phyloP scores from a whole-genome alignment of 441 rosid genomes.

The Bocquillonia castaneifolia region DNA sequence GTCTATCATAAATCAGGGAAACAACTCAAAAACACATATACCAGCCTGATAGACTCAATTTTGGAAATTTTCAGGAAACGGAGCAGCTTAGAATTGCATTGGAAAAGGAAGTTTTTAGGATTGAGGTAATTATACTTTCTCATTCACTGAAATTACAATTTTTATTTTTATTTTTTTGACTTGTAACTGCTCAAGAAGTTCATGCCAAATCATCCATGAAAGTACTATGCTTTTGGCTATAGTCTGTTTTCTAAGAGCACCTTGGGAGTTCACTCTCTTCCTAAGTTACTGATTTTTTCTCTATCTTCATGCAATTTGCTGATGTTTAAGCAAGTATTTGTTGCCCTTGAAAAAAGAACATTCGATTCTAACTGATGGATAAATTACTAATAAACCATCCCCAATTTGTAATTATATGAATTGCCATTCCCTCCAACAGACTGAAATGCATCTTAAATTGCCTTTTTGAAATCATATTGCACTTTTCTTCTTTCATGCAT shows the following conservation, averaged over 20 bases:
- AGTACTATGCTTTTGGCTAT: neutral
- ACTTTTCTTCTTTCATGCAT: neutral
- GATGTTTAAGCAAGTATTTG: neutral
- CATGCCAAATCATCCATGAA: slow-evolving; percentile 1
- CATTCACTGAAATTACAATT: slow-evolving; percentile 3
- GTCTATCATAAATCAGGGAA: slow-evolving; percentile 11
- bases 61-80: slow-evolving; percentile 51
- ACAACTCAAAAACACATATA: slow-evolving; percentile 7
- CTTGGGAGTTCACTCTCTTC: neutral
- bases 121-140: slow-evolving; percentile 51
- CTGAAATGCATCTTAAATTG: neutral
- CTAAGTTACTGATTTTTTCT: neutral
- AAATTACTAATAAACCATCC: neutral
- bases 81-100: slow-evolving; percentile 65
- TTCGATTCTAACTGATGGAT: neutral
- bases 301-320: neutral
- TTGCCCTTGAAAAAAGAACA: neutral
- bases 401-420: neutral
- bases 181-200: neutral
- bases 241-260: neutral
- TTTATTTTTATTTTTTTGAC: too few relatives aligned
- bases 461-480: neutral
- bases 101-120: slow-evolving; percentile 58
- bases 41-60: slow-evolving; percentile 22
- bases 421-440: neutral